phyloP scores from a whole-genome alignment of 2,329 filamentous ascomycete species.

The Ilyonectria destructans region DNA sequence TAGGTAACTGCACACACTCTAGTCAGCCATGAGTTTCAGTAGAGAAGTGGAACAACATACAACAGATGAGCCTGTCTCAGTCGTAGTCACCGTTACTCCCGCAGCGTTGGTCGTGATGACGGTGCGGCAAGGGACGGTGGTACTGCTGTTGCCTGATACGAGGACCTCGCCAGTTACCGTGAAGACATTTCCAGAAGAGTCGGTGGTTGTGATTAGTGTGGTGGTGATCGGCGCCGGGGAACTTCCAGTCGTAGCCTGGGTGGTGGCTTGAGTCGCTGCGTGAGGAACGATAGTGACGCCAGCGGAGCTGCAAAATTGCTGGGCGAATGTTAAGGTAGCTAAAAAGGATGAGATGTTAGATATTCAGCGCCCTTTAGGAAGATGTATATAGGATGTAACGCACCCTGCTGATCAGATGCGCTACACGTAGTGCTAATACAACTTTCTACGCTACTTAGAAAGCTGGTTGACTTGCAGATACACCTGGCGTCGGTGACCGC shows the following conservation, averaged over 20 bases:
- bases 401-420: neutral
- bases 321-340: neutral
- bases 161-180: slow-evolving; percentile 6
- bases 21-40: neutral
- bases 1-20: slow-evolving; percentile 3
- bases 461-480: neutral
- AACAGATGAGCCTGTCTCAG: slow-evolving; percentile 12
- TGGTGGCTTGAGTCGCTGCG: neutral
- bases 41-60: slow-evolving; percentile 3
- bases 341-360: neutral
- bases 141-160: slow-evolving; percentile 4
- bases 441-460: neutral
- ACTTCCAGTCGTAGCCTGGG: neutral
- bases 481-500: neutral
- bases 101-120: slow-evolving; percentile 10
- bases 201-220: slow-evolving; percentile 6
- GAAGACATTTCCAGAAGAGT: slow-evolving; percentile 8
- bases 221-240: too few relatives aligned
- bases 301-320: slow-evolving; percentile 1
- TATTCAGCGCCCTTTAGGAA: neutral
- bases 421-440: slow-evolving; percentile 2
- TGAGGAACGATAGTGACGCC: neutral
- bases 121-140: slow-evolving; percentile 10
- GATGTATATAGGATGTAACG: neutral
- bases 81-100: neutral